Evolutionary conservation across 495 filamentous ascomycete genomes (phyloP).

Genomic region (Margaritispora aquatica): DNA sequence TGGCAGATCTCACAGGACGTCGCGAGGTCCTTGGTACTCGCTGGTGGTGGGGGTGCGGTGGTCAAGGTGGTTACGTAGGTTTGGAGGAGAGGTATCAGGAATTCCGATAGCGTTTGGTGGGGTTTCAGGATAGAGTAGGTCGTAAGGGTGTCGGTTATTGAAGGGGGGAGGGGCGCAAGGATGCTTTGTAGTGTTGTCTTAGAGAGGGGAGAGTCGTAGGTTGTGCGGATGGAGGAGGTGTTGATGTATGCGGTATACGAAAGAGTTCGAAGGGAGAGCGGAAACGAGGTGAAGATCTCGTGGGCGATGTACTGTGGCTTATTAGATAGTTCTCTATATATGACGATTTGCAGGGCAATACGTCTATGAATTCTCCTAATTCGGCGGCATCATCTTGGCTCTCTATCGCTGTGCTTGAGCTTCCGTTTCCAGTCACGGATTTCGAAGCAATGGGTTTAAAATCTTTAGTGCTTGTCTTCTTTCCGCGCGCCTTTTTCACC

Average conservation of each 20-base stretch:
- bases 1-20: slow-evolving; percentile 74
- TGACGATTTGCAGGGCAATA: slow-evolving; percentile 25
- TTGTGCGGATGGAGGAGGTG: slow-evolving; percentile 38
- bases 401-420: slow-evolving; percentile 12
- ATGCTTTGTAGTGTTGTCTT: slow-evolving; percentile 41
- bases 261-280: slow-evolving; percentile 50
- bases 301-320: slow-evolving; percentile 57
- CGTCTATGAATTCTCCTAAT: slow-evolving; percentile 58
- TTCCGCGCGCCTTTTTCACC: slow-evolving; percentile 32
- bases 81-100: slow-evolving; percentile 55
- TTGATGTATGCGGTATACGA: slow-evolving; percentile 49
- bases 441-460: background rate
- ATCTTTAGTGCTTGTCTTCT: slow-evolving; percentile 30
- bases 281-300: slow-evolving; percentile 61
- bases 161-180: slow-evolving; percentile 56
- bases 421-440: slow-evolving; percentile 6
- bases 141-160: slow-evolving; percentile 35
- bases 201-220: slow-evolving; percentile 41
- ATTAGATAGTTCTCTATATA: background rate
- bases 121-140: slow-evolving; percentile 26
- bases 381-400: slow-evolving; percentile 50
- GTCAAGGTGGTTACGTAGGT: slow-evolving; percentile 50
- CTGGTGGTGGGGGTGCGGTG: slow-evolving; percentile 55
- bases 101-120: slow-evolving; percentile 35
- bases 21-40: slow-evolving; percentile 38